Base-by-base conservation (phyloP, 2,329 filamentous ascomycete genomes). In the Talaromyces amestolkiae region DNA sequence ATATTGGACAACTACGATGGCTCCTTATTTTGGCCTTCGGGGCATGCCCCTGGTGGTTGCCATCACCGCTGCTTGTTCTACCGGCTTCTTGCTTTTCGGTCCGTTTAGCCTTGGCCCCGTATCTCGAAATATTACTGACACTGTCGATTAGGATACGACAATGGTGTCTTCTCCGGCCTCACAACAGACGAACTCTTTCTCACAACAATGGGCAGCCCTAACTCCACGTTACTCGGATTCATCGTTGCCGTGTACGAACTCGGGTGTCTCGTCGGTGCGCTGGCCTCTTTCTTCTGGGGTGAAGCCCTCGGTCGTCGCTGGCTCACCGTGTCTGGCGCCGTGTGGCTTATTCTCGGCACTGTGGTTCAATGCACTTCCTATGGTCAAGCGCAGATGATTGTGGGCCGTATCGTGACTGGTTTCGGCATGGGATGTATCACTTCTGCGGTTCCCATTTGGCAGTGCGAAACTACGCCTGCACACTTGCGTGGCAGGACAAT, bases 361-460 rank as follows among this genome's bases (percentile, higher is more conserved):
- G 75, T 78, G 27, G 74, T 85, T 41, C 82, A 85, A 69, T 76
- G 76, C n/a, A 78, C 81, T 19, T 76, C 83, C 3, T 85, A 80
- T 70, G 66, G 72, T 5, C 77, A 83, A 3, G 72, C 78, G 0
- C 83, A 85, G 66, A 75, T 86, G 59, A 83, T 86, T 62, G 76
- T 83, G 37, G 82, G 82, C 15, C 79, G 84, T 62, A 69, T 86
- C 19, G 76, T 86, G 22, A 82, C 82, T 22, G 84, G 84, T 22
- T 76, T 84, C 64, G 84, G 83, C 9, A 84, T 84, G 51, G 80
- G 82, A 35, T 75, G 84, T 71, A 84, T 84, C 67, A 83, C 82
- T 2, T 82, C 80, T 0, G 84, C 82, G 0, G 82, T 85, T 17
- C 83, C 83, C 10, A 83, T 79, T 13, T 85, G 81, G 80, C 81